Evolutionary conservation across 441 rosid species (phyloP).

Genomic region (Kokia cookei): DNA sequence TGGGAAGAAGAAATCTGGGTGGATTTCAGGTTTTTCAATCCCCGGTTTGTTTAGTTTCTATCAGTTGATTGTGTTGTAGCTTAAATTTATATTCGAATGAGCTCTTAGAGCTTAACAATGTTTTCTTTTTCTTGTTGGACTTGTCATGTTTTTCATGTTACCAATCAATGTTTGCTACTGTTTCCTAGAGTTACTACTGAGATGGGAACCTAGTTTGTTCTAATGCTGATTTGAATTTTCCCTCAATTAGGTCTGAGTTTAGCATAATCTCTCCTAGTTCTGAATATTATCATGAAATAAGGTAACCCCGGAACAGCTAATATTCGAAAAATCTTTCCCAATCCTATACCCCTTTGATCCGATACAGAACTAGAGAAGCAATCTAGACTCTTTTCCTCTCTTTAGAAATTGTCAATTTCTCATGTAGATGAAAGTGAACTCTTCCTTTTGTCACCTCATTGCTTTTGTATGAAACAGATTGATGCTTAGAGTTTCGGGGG

Average conservation of each 20-base stretch:
- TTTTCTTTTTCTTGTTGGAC: conserved; percentile 12
- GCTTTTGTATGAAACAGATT: conserved; percentile 13
- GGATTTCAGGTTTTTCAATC: conserved; percentile 49
- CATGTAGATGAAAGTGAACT: conserved; percentile 21
- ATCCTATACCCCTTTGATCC: conserved; percentile 13
- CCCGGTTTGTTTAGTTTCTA: conserved; percentile 38
- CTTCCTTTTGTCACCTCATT: conserved; percentile 20
- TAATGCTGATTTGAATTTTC: conserved; percentile 6
- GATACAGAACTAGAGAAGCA: conserved; percentile 11
- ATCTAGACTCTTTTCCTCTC: conserved; percentile 13
- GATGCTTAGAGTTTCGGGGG: conserved; percentile 31
- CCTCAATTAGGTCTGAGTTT: conserved; percentile 20
- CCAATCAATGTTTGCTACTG: conserved; percentile 10
- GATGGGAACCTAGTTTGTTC: conserved; percentile 12
- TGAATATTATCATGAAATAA: conserved; percentile 10
- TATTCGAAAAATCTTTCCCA: conserved; percentile 10
- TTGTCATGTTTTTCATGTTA: conserved; percentile 17
- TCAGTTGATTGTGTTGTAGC: conserved; percentile 17
- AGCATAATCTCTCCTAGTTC: not conserved
- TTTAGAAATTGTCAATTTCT: conserved; percentile 32
- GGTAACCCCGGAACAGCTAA: conserved; percentile 11
- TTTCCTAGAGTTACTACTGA: conserved; percentile 20
- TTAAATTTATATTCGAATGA: conserved; percentile 21
- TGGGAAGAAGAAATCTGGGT: conserved; percentile 39
- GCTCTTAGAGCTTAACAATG: conserved; percentile 31